Base-by-base conservation (phyloP, 1,139 yeast genomes). In the Sugiyamaella pinicola region DNA sequence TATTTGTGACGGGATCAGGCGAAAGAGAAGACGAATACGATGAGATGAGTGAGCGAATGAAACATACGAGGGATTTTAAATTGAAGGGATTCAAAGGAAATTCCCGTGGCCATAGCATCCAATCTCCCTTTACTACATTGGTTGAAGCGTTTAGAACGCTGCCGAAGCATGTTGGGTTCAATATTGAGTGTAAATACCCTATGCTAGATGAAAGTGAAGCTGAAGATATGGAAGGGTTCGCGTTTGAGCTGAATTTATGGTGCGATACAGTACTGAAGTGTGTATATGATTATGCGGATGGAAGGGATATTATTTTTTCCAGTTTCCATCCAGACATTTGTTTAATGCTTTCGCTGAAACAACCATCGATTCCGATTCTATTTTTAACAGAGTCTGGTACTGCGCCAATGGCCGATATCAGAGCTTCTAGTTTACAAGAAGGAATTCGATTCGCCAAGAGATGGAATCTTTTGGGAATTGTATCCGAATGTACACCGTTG, bases 301-400 rank as follows among this genome's bases (percentile, higher is more conserved):
- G 90, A 9, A 78, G 98, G 61, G 96, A 93, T 68, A 81, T 93
- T 49, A 85, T 93, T 18, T 88, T 93, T 64, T 88, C 96, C 2
- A 87, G 96, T 2, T 93, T 93, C 77, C 96, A 93, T 65, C 99
- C 99, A 0, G 98, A 93, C 67, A 79, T 90, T 33, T 93, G 98
- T 70, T 72, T 88, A 54, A 75, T 90, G 75, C 75, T 93, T 49
- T 87, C 96, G 1, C 73, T 91, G 69, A 93, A 93, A 69, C 98
- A 93, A 69, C 98, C 98, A 26, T 82, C 95, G 0, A 86, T 91
- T 61, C 96, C 96, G 0, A 57, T 64, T 13, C 77, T 93, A 64
- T 93, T 85, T 66, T 76, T 93, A 62, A 90, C 98, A 0, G 98
- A 93, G 67, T 80, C 89, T 0, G 98, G 98, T 6, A 84, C 96